These are phyloP conservation scores for Fusarium sp. DNA, from an alignment of 2,329 filamentous ascomycete genomes.

Conservation along the genomic window DNA sequence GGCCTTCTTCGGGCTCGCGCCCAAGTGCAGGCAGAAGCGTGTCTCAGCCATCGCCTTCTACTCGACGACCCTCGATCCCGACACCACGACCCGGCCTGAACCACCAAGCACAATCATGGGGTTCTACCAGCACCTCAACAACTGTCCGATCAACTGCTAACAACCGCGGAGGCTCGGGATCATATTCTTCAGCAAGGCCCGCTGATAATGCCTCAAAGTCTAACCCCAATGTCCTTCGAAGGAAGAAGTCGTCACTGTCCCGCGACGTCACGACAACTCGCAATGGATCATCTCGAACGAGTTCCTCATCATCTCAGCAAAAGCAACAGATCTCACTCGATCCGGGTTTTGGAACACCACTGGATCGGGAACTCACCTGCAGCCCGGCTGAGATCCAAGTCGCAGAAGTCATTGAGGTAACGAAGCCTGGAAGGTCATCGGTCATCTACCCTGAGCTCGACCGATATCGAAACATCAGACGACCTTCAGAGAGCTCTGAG, in stretches of 20 bases:
- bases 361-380: constrained; percentile 55
- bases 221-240: constrained; percentile 57
- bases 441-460: constrained; percentile 70
- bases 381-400: constrained; percentile 57
- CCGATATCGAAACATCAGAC: constrained; percentile 64
- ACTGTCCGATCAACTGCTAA: constrained; percentile 47
- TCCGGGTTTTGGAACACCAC: constrained; percentile 46
- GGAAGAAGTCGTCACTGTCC: constrained; percentile 61
- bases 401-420: constrained; percentile 55
- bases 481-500: constrained; percentile 49
- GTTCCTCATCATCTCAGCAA: constrained; percentile 56
- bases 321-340: constrained; percentile 52
- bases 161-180: constrained; percentile 46
- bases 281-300: constrained; percentile 51
- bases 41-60: constrained; percentile 36
- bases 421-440: constrained; percentile 53
- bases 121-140: constrained; percentile 48
- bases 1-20: constrained; percentile 30
- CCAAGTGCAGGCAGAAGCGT: constrained; percentile 34
- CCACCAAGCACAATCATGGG: constrained; percentile 57
- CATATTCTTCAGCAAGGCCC: constrained; percentile 48
- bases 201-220: constrained; percentile 47
- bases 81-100: constrained; percentile 42
- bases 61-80: constrained; percentile 39
- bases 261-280: constrained; percentile 49